Base-by-base conservation (phyloP, 2,329 filamentous ascomycete species). In the Pseudogymnoascus pannorum region DNA sequence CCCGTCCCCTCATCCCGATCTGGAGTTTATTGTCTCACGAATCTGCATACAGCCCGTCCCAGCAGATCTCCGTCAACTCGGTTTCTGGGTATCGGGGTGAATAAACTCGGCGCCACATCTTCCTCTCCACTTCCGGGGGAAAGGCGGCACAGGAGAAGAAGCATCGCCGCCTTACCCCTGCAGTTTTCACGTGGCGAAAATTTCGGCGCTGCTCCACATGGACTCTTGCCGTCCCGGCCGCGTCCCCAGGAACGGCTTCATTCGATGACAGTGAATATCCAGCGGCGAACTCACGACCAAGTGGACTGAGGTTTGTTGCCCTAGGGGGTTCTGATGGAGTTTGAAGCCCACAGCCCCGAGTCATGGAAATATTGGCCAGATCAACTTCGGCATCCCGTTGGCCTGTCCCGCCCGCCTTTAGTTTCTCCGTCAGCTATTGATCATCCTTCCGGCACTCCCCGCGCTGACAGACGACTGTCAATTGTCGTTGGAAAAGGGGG, bases 341-440 rank as follows among this genome's bases (percentile, higher is more conserved):
- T 29, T 16, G 2, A 11, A 51, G n/a, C 24, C 24, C 24, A 51
- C 24, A 24, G 7, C 24, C 24, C 44, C 24, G 44, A 51, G 44
- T 51, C 44, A 51, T 51, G 24, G 22, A 26, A 51, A 29, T 51
- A 51, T 51, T 51, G 44, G 24, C 11, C 18, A 24, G 7, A 4
- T 12, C 44, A 29, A 16, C 22, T 51, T 24, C 29, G 6, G 44
- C 3, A 11, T 29, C 24, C 24, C 44, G 44, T 51, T 51, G 24
- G 44, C 44, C 12, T 51, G 44, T 51, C 44, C 44, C 44, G 44
- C 44, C 44, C 44, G 44, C 44, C 18, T 51, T 51, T 51, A 51
- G 44, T 51, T 29, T 2, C 33, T 9, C 33, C 5, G 24, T 29
- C 8, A 5, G 3, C 24, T 29, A 29, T 51, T 29, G 16, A 8